Base-by-base conservation (phyloP, 176 grass and related monocot genomes). In the Typha latifolia region DNA sequence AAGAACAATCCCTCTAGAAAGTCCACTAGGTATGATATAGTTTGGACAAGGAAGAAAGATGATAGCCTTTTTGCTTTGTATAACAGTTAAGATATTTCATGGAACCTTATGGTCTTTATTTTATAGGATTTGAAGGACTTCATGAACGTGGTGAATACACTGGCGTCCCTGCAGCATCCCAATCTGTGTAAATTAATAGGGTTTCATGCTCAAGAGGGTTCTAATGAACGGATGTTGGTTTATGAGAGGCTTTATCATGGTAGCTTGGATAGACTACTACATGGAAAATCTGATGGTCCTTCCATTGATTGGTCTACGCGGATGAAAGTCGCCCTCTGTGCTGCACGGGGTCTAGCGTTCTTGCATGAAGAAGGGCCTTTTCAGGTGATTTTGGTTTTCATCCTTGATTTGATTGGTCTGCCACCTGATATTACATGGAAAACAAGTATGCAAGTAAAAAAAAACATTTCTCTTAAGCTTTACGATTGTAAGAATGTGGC, bases 311-410 rank as follows among this genome's bases (percentile, higher is more conserved):
- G 95, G 95, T 76, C 73, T 27, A 87, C 84, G 37, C 76, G 95
- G 52, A 85, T 99, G 75, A 99, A 93, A 62, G 86, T 99, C 71
- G 89, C 95, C 2, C 62, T 99, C 3, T 82, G 76, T 61, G 86
- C 95, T 77, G 95, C 95, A 62, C 80, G 68, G 70, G 95, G 95
- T 67, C 79, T 99, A 51, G 89, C 89, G 74, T 99, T 99, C 69
- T 80, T 99, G 47, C 95, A 94, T 52, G 95, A 99, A 50, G 95
- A 99, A 90, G 95, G 95, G 14, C 95, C 95, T 68, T 99, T 99
- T 86, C 95, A 99, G 89, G 94, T 93, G 62, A 71, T 14, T 57
- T 4, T 14, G 47, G 48, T 22, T 21, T 19, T 67, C 11, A 3
- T 23, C 37, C 3, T 22, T 49, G 18, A 59, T 59, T 59, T 21